Evolutionary conservation across 495 filamentous ascomycete genomes (phyloP), one percentile per base, ranked within the genome.

Genomic region (Aspergillus kassunensis): DNA sequence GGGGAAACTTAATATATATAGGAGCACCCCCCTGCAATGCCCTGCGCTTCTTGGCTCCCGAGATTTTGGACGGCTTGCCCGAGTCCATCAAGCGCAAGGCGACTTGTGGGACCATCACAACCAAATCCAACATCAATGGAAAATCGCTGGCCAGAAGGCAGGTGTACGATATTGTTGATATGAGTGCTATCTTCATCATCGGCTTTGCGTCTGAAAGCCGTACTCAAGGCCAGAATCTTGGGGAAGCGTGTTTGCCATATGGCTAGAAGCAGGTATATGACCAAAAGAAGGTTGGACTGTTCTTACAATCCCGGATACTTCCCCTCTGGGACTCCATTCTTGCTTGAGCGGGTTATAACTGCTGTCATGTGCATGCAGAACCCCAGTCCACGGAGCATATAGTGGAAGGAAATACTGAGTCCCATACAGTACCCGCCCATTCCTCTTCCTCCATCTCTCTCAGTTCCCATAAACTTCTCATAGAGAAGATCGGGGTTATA

Each of bases 351-450:
- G 12, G 65, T 73, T 3, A 72, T 57, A 0, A 67, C 78, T 9
- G 75, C 77, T n/a, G 69, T 72, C 56, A 64, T 75, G 54, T 80
- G 80, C 0, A 84, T 67, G 0, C 64, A 56, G 50, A 76, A 91
- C 0, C 86, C 88, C 3, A 90, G 61, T 13, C 72, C 80, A 18
- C 79, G 67, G 13, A 95, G 68, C 13, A 90, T 67, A 16, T 75
- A 74, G 33, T 78, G 76, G 37, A 91, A 88, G 42, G 90, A 79
- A 27, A 73, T 71, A 61, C 84, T 91, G 44, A 79, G 74, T 58
- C 91, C 88, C 76, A 91, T 85, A 68, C 87, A 91, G 57, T 90
- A 90, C 0, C 88, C 87, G 3, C 89, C 89, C n/a, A 81, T 65
- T 18, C 80, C 75, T 27, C 70, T 69, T 27, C 24, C 24, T 6